A percentile compares a stretch with the other conserved stretches of the same genome.
These are phyloP conservation scores for Toxoplasma gondii DNA, from an alignment of 169 alveolate genomes.

Conservation along the genomic window DNA sequence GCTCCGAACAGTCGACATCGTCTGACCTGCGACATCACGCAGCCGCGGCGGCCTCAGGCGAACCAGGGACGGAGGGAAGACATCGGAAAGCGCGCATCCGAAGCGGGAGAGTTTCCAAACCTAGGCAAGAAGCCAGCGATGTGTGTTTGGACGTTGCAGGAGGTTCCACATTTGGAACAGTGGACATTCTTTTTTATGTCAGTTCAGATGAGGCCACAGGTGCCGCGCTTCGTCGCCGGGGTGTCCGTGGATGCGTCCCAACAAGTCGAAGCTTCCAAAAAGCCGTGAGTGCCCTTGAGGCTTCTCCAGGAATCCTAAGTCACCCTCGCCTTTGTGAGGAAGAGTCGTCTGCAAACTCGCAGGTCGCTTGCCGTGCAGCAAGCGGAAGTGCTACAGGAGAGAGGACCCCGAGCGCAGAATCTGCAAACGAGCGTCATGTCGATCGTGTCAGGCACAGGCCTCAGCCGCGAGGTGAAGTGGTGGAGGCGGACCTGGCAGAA, in stretches of 20 bases:
- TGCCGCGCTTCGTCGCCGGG: conserved; percentile 4
- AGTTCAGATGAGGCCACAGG: conserved; percentile 26
- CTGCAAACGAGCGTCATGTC: too few relatives aligned
- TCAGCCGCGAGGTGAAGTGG: not conserved
- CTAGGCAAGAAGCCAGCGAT: not conserved
- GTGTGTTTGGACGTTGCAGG: not conserved
- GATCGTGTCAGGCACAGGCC: too few relatives aligned
- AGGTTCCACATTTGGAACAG: not conserved
- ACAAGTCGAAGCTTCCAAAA: not conserved
- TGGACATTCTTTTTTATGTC: not conserved
- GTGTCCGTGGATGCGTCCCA: not conserved
- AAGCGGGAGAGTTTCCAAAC: too few relatives aligned
- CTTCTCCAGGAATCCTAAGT: not conserved
- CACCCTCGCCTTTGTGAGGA: not conserved
- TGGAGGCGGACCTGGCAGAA: not conserved
- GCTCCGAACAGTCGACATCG: too few relatives aligned
- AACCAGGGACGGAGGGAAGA: too few relatives aligned
- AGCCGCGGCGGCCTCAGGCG: too few relatives aligned
- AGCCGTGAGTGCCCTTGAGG: not conserved
- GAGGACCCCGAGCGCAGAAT: too few relatives aligned
- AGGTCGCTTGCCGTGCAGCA: too few relatives aligned
- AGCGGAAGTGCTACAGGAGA: too few relatives aligned
- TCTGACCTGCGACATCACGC: too few relatives aligned
- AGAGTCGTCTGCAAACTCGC: not conserved
- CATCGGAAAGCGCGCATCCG: too few relatives aligned